A percentile compares a stretch with the other conserved stretches of the same genome.
Conservation (phyloP, 768 basidiomycete species). For the Leccinum longicurvipes region DNA sequence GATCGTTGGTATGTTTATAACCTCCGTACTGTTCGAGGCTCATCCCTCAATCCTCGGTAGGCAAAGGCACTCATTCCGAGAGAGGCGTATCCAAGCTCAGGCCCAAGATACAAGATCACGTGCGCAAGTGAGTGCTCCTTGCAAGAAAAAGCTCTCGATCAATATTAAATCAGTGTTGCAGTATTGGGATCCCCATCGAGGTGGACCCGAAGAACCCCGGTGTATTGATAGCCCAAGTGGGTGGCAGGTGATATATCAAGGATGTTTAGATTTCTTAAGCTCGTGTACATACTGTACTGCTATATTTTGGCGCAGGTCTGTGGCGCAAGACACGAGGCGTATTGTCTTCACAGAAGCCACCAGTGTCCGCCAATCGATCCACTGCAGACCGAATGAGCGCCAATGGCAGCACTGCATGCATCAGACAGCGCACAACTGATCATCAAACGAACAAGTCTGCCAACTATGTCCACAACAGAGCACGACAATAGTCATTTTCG, state of each 20-base stretch:
- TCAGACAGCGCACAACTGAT: not conserved
- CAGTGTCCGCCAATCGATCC: too few species aligned
- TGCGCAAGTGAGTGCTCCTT: conserved; percentile 57
- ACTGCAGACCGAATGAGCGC: too few species aligned
- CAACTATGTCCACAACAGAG: not conserved
- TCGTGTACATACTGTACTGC: not conserved
- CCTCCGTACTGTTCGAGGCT: not conserved
- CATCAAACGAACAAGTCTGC: not conserved
- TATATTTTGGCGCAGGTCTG: not conserved
- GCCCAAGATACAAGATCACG: conserved; percentile 83
- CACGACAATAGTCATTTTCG: not conserved
- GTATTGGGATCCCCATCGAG: conserved; percentile 66
- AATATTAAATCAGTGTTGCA: conserved; percentile 27
- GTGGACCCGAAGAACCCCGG: conserved; percentile 81
- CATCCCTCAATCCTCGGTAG: conserved; percentile 32
- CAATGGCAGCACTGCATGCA: not conserved
- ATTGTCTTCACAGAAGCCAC: not conserved
- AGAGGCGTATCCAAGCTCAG: conserved; percentile 77
- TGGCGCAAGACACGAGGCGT: too few species aligned
- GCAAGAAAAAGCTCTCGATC: not conserved
- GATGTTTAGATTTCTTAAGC: not conserved
- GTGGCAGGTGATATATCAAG: not conserved
- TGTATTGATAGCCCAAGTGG: conserved; percentile 67
- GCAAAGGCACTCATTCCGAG: conserved; percentile 85
- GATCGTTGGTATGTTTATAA: conserved; percentile 69